These are phyloP conservation scores for Aureobasidium leucospermi DNA, from an alignment of 2,329 filamentous ascomycete genomes.

Conservation along the genomic window DNA sequence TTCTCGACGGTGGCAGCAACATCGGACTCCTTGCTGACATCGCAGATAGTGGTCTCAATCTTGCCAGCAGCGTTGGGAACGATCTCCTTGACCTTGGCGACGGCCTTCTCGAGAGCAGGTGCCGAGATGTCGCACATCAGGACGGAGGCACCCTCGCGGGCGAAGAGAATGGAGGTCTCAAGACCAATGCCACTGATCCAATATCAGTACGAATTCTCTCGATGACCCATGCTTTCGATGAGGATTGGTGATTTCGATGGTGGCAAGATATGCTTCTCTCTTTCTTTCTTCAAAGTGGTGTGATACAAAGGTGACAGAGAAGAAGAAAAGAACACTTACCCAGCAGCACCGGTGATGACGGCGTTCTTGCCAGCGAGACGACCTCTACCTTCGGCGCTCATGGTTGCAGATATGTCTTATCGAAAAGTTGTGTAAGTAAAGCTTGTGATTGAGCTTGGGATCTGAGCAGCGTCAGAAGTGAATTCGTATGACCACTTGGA, in stretches of 20 bases:
- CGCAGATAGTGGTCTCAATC: constrained; percentile 59
- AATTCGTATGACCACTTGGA: neutral
- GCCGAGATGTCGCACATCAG: constrained; percentile 80
- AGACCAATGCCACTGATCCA: constrained; percentile 73
- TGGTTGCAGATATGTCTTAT: neutral
- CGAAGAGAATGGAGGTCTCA: constrained; percentile 84
- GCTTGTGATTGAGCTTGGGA: neutral
- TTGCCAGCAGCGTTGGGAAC: constrained; percentile 47
- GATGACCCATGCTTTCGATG: neutral
- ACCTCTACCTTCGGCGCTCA: constrained; percentile 20
- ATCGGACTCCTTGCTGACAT: constrained; percentile 79
- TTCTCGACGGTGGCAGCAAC: constrained; percentile 67
- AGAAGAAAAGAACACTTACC: constrained; percentile 48
- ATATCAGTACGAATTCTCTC: neutral
- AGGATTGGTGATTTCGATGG: neutral
- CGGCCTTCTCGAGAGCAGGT: constrained; percentile 67
- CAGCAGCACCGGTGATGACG: constrained; percentile 77
- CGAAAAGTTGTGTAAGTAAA: neutral
- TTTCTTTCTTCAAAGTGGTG: neutral
- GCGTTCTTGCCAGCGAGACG: constrained; percentile 60
- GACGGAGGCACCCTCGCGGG: constrained; percentile 77
- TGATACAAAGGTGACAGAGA: neutral
- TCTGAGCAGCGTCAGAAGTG: neutral
- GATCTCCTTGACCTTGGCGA: constrained; percentile 66
- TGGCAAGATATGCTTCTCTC: neutral